Conservation (phyloP, 768 basidiomycete genomes). For the Dentipellis sp. region DNA sequence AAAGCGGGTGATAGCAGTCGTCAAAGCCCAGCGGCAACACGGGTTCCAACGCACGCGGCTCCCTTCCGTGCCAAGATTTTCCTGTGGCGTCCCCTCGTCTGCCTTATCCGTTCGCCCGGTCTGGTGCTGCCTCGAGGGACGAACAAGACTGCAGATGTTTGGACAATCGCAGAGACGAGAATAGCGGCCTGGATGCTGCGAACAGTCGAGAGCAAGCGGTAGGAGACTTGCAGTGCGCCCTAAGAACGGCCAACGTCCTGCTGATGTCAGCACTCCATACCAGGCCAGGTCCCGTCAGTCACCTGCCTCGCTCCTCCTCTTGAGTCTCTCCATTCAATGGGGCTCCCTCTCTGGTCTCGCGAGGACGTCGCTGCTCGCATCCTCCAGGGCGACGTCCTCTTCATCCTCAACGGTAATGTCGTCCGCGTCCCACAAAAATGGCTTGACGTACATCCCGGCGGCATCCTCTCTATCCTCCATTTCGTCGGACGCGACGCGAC, state of each 20-base stretch:
- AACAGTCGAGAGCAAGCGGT: background rate
- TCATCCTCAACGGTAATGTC: conserved; percentile 61
- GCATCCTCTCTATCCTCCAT: conserved; percentile 81
- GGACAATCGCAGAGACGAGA: no score
- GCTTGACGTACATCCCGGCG: conserved; percentile 88
- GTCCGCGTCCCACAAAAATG: conserved; percentile 62
- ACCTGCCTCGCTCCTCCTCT: background rate
- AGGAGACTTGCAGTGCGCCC: background rate
- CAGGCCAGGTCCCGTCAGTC: background rate
- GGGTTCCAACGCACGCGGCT: no score
- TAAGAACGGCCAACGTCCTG: background rate
- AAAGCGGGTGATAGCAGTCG: no score
- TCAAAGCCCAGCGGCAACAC: no score
- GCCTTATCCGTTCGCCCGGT: no score
- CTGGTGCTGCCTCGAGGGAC: no score
- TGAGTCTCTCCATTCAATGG: background rate
- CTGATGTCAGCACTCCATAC: background rate
- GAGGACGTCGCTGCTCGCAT: conserved; percentile 61
- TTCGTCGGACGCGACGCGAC: conserved; percentile 93
- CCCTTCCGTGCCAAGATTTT: no score
- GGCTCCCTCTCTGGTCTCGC: conserved; percentile 29
- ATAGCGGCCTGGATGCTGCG: no score
- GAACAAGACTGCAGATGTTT: no score
- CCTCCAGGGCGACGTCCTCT: conserved; percentile 62
- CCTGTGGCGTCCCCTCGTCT: no score